Percentiles rank a stretch among this genome's conserved stretches.
phyloP scores from a whole-genome alignment of 2,329 filamentous ascomycete species.

The Aspergillus fructus region DNA sequence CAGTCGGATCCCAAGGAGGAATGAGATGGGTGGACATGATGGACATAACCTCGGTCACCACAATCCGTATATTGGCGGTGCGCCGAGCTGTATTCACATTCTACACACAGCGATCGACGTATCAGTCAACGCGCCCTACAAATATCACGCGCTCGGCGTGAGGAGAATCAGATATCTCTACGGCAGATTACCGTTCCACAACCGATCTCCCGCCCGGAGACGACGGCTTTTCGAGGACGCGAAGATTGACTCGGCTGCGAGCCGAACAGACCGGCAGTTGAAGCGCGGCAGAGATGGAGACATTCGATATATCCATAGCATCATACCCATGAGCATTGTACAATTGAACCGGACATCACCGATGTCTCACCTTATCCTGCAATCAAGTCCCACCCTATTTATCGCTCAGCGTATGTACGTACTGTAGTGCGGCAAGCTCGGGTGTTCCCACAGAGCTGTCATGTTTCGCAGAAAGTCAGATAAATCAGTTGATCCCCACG shows the following conservation, averaged over 20 bases:
- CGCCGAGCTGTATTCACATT: too few species aligned
- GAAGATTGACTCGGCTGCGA: background rate
- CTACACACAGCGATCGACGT: background rate
- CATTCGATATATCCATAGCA: background rate
- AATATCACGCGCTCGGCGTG: background rate
- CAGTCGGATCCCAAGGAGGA: background rate
- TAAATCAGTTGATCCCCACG: slow-evolving; percentile 3
- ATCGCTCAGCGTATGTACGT: too few species aligned
- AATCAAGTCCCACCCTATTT: background rate
- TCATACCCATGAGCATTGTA: background rate
- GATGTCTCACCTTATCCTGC: too few species aligned
- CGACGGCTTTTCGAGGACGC: background rate
- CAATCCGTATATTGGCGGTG: too few species aligned
- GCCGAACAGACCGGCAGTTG: background rate
- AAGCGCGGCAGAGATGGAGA: background rate
- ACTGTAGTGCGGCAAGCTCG: background rate
- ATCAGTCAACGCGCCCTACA: background rate
- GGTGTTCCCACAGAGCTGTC: background rate
- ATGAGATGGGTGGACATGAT: background rate
- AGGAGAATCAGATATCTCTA: background rate
- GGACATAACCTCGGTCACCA: too few species aligned
- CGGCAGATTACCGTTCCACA: background rate
- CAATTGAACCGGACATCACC: background rate
- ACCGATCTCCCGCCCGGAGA: background rate
- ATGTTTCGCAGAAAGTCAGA: background rate